Conservation (phyloP, 805 yeast species). For the Komagataella populi region DNA sequence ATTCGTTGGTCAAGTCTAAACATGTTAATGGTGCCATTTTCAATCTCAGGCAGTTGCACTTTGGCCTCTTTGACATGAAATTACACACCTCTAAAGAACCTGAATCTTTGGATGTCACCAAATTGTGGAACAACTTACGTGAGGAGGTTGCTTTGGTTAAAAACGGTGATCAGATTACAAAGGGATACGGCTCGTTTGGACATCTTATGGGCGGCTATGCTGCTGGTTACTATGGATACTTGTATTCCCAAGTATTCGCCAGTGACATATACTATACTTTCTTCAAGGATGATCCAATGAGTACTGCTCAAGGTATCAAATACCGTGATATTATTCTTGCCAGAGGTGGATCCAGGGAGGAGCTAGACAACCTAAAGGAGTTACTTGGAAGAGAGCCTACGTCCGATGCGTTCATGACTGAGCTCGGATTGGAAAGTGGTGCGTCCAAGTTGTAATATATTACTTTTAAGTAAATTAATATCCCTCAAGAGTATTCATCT, state of each 20-base stretch:
- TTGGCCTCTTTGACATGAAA: slow-evolving; percentile 65
- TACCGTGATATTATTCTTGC: slow-evolving; percentile 60
- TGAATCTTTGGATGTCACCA: slow-evolving; percentile 35
- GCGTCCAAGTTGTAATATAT: not conserved
- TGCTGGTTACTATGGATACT: slow-evolving; percentile 75
- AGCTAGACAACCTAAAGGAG: slow-evolving; percentile 46
- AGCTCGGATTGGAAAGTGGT: slow-evolving; percentile 30
- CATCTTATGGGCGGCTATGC: slow-evolving; percentile 81
- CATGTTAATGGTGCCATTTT: slow-evolving; percentile 66
- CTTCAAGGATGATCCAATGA: slow-evolving; percentile 58
- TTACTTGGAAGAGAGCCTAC: slow-evolving; percentile 68
- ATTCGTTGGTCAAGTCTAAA: slow-evolving; percentile 47
- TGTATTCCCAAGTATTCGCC: slow-evolving; percentile 80
- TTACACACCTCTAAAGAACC: slow-evolving; percentile 38
- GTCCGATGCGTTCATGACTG: slow-evolving; percentile 58
- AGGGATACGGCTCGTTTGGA: slow-evolving; percentile 66
- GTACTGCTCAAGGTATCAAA: slow-evolving; percentile 40
- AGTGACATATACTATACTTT: slow-evolving; percentile 66
- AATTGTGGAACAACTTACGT: slow-evolving; percentile 54
- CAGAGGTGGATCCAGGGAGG: slow-evolving; percentile 66
- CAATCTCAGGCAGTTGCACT: slow-evolving; percentile 65
- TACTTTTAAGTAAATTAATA: not conserved
- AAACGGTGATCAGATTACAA: slow-evolving; percentile 39
- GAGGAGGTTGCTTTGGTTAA: slow-evolving; percentile 46
- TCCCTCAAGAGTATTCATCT: not conserved